These are phyloP conservation scores for Lyophyllum shimeji DNA, from an alignment of 768 basidiomycete species.

Conservation along the genomic window DNA sequence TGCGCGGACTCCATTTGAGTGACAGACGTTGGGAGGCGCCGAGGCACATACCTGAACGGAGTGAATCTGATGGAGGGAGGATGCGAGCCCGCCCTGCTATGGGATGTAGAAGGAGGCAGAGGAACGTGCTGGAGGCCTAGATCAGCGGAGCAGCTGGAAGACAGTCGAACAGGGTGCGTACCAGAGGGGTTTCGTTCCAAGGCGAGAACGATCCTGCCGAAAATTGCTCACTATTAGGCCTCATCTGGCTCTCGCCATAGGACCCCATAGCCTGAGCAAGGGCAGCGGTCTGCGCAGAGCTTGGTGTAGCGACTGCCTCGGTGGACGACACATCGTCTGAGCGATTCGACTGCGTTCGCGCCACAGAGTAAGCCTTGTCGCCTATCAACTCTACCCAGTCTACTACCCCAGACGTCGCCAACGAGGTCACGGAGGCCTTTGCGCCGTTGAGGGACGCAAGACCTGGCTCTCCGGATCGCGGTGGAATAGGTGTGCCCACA, in stretches of 20 bases:
- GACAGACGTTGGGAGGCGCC: neutral
- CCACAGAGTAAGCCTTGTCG: neutral
- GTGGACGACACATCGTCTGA: constrained; percentile 9
- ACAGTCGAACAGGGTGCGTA: neutral
- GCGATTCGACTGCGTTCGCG: constrained; percentile 1
- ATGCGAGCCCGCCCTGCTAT: neutral
- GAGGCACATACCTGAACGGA: neutral
- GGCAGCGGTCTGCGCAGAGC: neutral
- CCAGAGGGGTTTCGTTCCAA: constrained; percentile 1
- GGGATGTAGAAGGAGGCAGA: neutral
- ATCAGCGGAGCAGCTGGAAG: neutral
- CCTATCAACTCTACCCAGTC: constrained; percentile 10
- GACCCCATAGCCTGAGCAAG: neutral
- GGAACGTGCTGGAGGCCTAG: neutral
- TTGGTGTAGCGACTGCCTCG: constrained; percentile 9
- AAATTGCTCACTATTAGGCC: neutral
- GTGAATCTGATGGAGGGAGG: neutral
- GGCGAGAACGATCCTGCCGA: constrained; percentile 7
- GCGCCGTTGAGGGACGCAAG: neutral
- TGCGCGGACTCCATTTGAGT: neutral
- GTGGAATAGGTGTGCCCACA: neutral
- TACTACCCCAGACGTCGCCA: neutral
- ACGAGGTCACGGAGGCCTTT: constrained; percentile 1
- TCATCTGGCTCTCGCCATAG: neutral
- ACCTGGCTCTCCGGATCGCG: neutral